phyloP scores from a whole-genome alignment of 108 stramenopile genomes.

The Asterionellopsis glacialis region DNA sequence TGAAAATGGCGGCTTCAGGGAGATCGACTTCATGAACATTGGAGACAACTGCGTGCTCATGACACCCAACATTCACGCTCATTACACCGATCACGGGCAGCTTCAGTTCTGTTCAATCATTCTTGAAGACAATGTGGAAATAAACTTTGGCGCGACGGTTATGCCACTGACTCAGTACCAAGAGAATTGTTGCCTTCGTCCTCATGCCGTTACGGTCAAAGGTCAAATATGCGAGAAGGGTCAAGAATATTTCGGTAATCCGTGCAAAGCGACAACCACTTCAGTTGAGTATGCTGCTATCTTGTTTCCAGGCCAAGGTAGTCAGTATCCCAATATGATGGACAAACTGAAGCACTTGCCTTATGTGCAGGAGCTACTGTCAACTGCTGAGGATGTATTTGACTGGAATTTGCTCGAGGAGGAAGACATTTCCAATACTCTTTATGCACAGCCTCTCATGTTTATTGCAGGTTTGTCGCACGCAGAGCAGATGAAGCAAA shows the following conservation, averaged over 20 bases:
- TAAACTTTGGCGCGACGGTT: conserved; percentile 18
- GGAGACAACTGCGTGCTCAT: conserved; percentile 19
- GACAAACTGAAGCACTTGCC: conserved; percentile 2
- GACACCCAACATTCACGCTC: conserved; percentile 21
- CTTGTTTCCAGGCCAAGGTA: conserved; percentile 16
- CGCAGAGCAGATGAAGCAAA: conserved; percentile 15
- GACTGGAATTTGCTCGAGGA: conserved; percentile 8
- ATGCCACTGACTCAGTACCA: conserved; percentile 19
- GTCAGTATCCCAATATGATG: conserved; percentile 13
- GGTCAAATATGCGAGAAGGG: conserved; percentile 15
- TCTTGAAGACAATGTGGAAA: conserved; percentile 14
- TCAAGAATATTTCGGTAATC: conserved; percentile 15
- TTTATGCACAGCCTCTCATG: conserved; percentile 12
- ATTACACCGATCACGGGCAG: conserved; percentile 20
- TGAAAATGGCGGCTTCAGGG: conserved; percentile 17
- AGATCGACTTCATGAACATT: conserved; percentile 20
- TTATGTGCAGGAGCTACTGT: conserved; percentile 3
- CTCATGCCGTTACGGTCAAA: conserved; percentile 16
- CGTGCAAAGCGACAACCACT: conserved; percentile 7
- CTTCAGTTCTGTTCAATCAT: conserved; percentile 18
- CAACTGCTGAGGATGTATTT: conserved; percentile 1
- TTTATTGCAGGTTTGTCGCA: conserved; percentile 12
- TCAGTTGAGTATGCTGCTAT: conserved; percentile 9
- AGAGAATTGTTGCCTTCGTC: conserved; percentile 10
- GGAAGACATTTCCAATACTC: conserved; percentile 6